These are phyloP conservation scores for Collybia sordida DNA, from an alignment of 768 basidiomycete species.

Conservation along the genomic window DNA sequence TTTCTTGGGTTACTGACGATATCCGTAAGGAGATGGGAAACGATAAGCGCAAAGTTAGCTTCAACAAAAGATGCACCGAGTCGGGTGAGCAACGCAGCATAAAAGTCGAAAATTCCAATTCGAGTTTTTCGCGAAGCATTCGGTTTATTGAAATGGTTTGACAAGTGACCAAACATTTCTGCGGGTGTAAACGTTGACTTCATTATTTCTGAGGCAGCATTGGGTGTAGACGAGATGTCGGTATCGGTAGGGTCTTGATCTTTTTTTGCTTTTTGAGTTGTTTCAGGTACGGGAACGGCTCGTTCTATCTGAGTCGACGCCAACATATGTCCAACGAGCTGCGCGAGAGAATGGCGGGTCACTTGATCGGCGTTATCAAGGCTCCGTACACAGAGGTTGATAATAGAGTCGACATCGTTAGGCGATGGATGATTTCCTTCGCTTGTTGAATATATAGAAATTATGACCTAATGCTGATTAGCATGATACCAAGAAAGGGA, in stretches of 20 bases:
- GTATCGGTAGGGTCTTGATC: slow-evolving; percentile 62
- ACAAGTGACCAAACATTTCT: slow-evolving; percentile 85
- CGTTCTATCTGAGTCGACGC: slow-evolving; percentile 79
- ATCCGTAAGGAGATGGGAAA: slow-evolving; percentile 76
- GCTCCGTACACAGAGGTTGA: slow-evolving; percentile 65
- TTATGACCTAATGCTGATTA: slow-evolving; percentile 36
- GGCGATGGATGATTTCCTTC: slow-evolving; percentile 56
- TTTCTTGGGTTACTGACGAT: slow-evolving; percentile 64
- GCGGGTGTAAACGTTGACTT: slow-evolving; percentile 69
- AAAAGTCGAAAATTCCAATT: slow-evolving; percentile 88
- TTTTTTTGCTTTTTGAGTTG: slow-evolving; percentile 61
- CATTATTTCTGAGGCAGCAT: slow-evolving; percentile 50
- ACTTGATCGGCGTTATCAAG: slow-evolving; percentile 83
- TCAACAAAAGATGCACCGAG: slow-evolving; percentile 83
- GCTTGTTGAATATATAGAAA: slow-evolving; percentile 54
- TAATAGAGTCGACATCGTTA: slow-evolving; percentile 75
- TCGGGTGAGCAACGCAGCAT: slow-evolving; percentile 70
- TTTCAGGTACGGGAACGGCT: slow-evolving; percentile 41
- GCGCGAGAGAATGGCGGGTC: slow-evolving; percentile 77
- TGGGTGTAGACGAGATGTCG: slow-evolving; percentile 39
- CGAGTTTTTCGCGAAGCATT: slow-evolving; percentile 66
- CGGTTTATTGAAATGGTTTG: slow-evolving; percentile 77
- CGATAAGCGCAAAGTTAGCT: slow-evolving; percentile 75
- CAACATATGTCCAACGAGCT: slow-evolving; percentile 81
- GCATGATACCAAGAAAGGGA: background rate